Base-by-base conservation (phyloP, 2,329 filamentous ascomycete genomes). In the Neoarthrinium moseri region DNA sequence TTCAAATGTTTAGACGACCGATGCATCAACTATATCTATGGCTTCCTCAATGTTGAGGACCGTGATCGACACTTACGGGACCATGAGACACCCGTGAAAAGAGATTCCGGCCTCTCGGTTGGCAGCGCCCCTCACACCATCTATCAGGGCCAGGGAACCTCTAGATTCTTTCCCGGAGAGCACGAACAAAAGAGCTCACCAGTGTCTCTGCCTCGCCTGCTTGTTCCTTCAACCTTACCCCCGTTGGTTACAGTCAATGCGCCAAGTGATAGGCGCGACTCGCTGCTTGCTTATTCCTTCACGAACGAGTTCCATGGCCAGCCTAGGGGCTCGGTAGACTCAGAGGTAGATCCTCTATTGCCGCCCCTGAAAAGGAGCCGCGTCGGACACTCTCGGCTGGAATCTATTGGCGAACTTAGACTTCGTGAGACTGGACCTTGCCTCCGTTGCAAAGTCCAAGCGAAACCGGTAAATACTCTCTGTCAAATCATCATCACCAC, bases 11-110 rank as follows among this genome's bases (percentile, higher is more conserved):
- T 68, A 62, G 67, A 81, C 50, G 73, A 80, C 43, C 67, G 67
- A 46, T 83, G 79, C 54, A 62, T 78, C 48, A 73, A 78, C 58
- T 82, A 80, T 59, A 73, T 82, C 29, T 83, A 82, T 52, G 79
- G 79, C 23, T 81, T 81, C 56, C 56, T 67, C 27, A 73, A 69
- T 46, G 66, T 65, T 29, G 65, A 74, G 43, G 77, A 80, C 49
- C 71, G 77, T 43, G 75, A 81, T 45, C 66, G 67, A 27, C 79
- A 83, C 57, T 57, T 67, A 32, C 70, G 65, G 50, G 66, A 75
- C 44, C 77, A 82, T 56, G 50, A 55, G n/a, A 43, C 58, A 37
- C 61, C 63, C 18, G 53, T 59, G 12, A 76, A 74, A 53, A 65
- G 71, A 50, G 72, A 77, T 51, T 72, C 72, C 3, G 72, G 67